Evolutionary conservation across 148 eudicot species (phyloP), one percentile per base, ranked within the genome.

Genomic region (Rhododendron williamsianum): DNA sequence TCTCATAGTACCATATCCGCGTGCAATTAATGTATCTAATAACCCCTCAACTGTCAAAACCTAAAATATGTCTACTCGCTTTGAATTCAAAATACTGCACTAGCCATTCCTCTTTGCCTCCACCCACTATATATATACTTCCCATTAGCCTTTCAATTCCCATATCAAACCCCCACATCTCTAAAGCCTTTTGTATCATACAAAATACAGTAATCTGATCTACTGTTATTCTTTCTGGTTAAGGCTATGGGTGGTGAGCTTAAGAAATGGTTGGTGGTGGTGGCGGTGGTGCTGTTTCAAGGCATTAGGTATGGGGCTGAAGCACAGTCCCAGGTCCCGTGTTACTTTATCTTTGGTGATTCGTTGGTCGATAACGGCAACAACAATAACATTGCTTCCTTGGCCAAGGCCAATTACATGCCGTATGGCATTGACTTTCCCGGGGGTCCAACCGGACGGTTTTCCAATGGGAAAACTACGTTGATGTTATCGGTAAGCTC

Each of bases 351-450:
- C 9, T 93, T 92, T 65, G 96, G 96, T 15, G 98, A 95, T 74
- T 95, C 98, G 0, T 89, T 94, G 86, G 98, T 94, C 18, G 98
- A 94, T 83, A 94, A 92, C 85, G 98, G 98, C 0, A 94, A 94
- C 71, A 94, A 94, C 72, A 94, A 94, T 19, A 81, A 86, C 72
- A 92, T 94, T 54, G 89, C 88, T 10, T 92, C 98, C 0, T 83
- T 94, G 86, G 96, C 96, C 4, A 91, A 85, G 56, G 93, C 98
- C 46, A 94, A 94, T 82, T 94, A 93, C 79, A 48, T 88, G 82
- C 98, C 98, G 77, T 94, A 94, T 52, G 98, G 98, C n/a, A 91
- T 93, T 33, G 98, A 94, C 77, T 94, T 92, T 35, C 87, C 91
- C 2, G 45, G 15, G 0, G 98, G 98, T 8, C 91, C 96, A 0